A percentile compares a stretch with the other conserved stretches of the same genome.
phyloP scores from a whole-genome alignment of 2,329 filamentous ascomycete genomes.

The Penicillium sp. region DNA sequence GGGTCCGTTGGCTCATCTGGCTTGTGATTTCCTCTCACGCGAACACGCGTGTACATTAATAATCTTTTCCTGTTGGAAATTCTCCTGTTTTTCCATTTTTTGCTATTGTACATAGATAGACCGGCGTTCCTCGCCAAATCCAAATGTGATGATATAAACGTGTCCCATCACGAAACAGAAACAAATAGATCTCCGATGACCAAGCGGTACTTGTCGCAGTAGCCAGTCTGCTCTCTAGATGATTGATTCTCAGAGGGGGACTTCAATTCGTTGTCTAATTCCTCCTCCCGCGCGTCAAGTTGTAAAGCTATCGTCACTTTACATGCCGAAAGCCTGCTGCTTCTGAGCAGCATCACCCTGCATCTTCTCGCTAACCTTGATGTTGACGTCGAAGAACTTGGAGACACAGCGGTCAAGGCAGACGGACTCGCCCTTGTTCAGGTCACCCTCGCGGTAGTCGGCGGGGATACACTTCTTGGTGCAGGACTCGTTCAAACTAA shows the following conservation, averaged over 20 bases:
- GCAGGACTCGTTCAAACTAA: conserved; percentile 82
- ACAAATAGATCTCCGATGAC: neutral
- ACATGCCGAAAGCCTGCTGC: conserved; percentile 58
- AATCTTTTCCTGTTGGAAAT: conserved; percentile 19
- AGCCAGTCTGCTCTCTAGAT: neutral
- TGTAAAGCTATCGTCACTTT: conserved; percentile 19
- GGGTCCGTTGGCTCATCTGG: neutral
- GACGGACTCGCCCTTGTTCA: conserved; percentile 98
- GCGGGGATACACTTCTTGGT: conserved; percentile 88
- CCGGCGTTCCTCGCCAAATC: conserved; percentile 15
- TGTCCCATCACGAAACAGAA: conserved; percentile 16
- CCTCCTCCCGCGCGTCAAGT: neutral
- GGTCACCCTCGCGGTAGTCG: conserved; percentile 91
- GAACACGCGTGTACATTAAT: conserved; percentile 16
- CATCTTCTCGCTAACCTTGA: conserved; percentile 97
- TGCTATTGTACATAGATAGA: conserved; percentile 30
- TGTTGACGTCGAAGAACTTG: conserved; percentile 98
- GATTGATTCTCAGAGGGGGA: neutral
- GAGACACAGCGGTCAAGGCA: conserved; percentile 96
- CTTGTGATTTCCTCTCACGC: neutral
- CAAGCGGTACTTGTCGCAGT: neutral
- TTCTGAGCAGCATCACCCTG: conserved; percentile 77
- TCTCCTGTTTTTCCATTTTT: conserved; percentile 14
- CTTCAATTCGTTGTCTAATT: neutral
- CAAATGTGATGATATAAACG: conserved; percentile 24